Conservation (phyloP, 495 filamentous ascomycete genomes). For the Neurospora tetraspora region DNA sequence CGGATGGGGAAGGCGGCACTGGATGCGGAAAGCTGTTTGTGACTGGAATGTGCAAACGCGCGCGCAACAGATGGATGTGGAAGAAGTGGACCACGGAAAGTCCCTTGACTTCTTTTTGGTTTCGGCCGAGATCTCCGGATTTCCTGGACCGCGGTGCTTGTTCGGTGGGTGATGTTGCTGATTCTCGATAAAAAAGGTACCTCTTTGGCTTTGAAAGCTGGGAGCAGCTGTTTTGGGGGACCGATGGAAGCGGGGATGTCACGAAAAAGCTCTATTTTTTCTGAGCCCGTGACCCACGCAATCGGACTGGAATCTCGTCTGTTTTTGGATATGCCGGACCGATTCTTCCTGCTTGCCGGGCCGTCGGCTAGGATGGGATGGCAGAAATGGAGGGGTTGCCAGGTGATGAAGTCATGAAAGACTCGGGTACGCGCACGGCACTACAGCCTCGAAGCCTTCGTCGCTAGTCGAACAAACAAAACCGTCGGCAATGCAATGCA, state of each 20-base stretch:
- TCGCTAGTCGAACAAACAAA: neutral
- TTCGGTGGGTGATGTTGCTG: neutral
- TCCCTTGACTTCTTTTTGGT: neutral
- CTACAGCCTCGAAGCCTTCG: neutral
- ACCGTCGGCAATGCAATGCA: neutral
- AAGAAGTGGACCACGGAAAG: neutral
- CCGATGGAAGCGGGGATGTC: neutral
- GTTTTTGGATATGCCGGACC: neutral
- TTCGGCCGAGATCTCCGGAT: neutral
- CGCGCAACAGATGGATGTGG: neutral
- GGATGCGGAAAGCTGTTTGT: neutral
- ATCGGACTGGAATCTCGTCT: neutral
- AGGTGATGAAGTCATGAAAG: neutral
- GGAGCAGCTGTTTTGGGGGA: neutral
- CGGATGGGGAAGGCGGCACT: neutral
- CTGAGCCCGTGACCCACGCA: neutral
- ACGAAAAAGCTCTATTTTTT: neutral
- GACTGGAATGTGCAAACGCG: neutral
- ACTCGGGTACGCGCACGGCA: neutral
- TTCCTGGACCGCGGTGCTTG: neutral
- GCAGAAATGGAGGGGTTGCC: neutral
- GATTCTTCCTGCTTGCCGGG: neutral
- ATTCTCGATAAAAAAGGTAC: neutral
- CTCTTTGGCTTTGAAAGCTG: neutral
- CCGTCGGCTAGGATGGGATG: neutral